Percentiles rank a stretch among this genome's conserved stretches.
Conservation (phyloP, 106 monocot species). For the Gastrodia elata region DNA sequence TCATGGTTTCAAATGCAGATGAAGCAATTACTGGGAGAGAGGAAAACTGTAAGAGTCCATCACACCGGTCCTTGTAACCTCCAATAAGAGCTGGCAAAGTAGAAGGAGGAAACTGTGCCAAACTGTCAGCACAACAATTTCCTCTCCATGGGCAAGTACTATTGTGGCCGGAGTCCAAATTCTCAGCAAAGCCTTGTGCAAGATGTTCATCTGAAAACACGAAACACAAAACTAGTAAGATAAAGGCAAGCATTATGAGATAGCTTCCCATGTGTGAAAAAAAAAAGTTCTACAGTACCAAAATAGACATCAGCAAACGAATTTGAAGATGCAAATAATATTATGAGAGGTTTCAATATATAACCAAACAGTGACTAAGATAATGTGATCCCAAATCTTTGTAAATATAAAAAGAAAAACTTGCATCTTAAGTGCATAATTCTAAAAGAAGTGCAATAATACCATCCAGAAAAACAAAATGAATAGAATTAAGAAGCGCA, state of each 20-base stretch:
- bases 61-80: slow-evolving; percentile 86
- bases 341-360: no score
- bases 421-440: no score
- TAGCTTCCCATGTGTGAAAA: not conserved
- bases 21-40: slow-evolving; percentile 69
- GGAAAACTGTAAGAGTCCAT: slow-evolving; percentile 71
- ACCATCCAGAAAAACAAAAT: no score
- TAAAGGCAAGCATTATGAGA: not conserved
- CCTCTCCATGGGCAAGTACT: slow-evolving; percentile 80
- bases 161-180: slow-evolving; percentile 64
- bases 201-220: slow-evolving; percentile 37
- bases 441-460: no score
- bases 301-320: not conserved
- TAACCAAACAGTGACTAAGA: no score
- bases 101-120: slow-evolving; percentile 88
- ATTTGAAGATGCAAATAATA: not conserved
- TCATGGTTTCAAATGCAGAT: slow-evolving; percentile 67
- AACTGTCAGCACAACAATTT: slow-evolving; percentile 87
- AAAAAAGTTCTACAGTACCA: not conserved
- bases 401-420: no score
- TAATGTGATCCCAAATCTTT: no score
- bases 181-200: slow-evolving; percentile 44
- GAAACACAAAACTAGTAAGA: not conserved
- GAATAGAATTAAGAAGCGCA: no score
- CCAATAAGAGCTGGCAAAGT: slow-evolving; percentile 69